Evolutionary conservation across 371 early-diverging fungal species (phyloP).

Genomic region (Zancudomyces culisetae): DNA sequence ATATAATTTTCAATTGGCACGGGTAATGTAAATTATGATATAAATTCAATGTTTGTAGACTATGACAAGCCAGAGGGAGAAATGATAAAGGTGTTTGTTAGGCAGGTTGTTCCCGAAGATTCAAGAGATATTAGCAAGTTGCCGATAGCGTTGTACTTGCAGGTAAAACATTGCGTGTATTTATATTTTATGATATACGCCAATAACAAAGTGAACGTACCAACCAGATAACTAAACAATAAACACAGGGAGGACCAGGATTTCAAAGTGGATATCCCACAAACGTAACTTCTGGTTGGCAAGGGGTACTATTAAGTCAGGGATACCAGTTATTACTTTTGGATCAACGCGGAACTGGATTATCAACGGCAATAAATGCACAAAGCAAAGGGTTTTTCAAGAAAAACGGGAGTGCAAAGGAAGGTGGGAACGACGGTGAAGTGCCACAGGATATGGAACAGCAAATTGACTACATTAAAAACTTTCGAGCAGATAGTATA

Average conservation of each 20-base stretch:
- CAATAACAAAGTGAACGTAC: neutral
- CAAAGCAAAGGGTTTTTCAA: too few relatives aligned
- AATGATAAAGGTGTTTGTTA: conserved; percentile 30
- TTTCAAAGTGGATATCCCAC: conserved; percentile 31
- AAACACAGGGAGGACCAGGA: conserved; percentile 28
- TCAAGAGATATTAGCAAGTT: conserved; percentile 27
- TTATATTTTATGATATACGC: too few relatives aligned
- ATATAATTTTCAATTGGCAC: neutral
- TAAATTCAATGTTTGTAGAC: too few relatives aligned
- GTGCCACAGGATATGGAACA: conserved; percentile 26
- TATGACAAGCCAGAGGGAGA: conserved; percentile 17
- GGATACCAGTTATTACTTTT: conserved; percentile 45
- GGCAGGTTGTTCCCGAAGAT: conserved; percentile 34
- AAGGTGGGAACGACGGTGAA: too few relatives aligned
- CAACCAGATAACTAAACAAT: neutral
- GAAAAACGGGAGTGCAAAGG: too few relatives aligned
- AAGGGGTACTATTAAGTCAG: conserved; percentile 34
- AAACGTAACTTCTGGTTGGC: conserved; percentile 35
- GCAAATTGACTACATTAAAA: conserved; percentile 36
- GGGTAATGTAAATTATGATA: too few relatives aligned
- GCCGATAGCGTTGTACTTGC: conserved; percentile 37
- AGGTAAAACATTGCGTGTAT: conserved; percentile 25
- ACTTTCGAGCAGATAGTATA: conserved; percentile 54
- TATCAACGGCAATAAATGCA: conserved; percentile 40
- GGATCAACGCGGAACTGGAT: conserved; percentile 56